Base-by-base conservation (phyloP, 106 monocot species). In the Posidonia australis region DNA sequence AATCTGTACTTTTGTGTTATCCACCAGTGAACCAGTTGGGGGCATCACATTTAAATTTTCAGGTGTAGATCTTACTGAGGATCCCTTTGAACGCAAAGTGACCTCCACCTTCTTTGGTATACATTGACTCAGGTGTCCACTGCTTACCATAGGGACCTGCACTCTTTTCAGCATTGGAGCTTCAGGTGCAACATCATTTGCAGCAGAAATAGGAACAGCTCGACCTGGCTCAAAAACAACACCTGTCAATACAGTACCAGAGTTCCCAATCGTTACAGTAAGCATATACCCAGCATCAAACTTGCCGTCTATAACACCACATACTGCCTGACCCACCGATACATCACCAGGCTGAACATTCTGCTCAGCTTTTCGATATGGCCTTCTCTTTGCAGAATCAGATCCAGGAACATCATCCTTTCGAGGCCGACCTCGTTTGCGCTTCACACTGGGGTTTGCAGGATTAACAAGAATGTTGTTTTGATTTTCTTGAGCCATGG, bases 221-320 rank as follows among this genome's bases (percentile, higher is more conserved):
- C 58, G 60, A 11, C 80, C 62, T 23, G 77, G 74, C 60, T 84
- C 77, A 65, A 84, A 84, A 44, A 84, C 80, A 61, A 80, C 57
- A 60, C 84, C 84, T 12, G 67, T 77, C 41, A 84, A 64, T 14
- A 72, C 25, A 59, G 72, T 57, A 25, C 81, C 87, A 3, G 61
- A 41, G 45, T 49, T 25, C 42, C 77, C 77, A 16, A 81, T 78
- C 45, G 46, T 65, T 31, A 83, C 80, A 13, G 78, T 78, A 20
- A 87, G 69, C 67, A 87, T 60, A 70, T 78, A 83, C 36, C 87
- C 87, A 31, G 87, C 75, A 78, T 83, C 87, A 61, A 87, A 87
- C n/a, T 60, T 77, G 22, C 83, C 87, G 58, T 83, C 83, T 27
- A 87, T 60, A 63, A 70, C 62, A 44, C 87, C 80, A 46, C 54